A percentile compares a stretch with the other conserved stretches of the same genome.
phyloP scores from a whole-genome alignment of 129 eudicot species.

The Tagetes erecta region DNA sequence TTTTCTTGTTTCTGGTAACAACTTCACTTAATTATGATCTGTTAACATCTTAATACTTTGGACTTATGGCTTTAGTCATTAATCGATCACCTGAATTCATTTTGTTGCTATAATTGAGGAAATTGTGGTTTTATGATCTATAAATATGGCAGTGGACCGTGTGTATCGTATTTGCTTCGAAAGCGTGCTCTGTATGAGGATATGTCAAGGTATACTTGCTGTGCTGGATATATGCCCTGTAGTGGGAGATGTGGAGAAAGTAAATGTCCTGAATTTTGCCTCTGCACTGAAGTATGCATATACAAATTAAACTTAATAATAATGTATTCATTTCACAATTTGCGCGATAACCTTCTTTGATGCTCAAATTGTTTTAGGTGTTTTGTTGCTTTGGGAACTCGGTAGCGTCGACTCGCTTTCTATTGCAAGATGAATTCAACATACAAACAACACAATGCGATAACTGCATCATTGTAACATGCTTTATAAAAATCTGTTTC shows the following conservation, averaged over 20 bases:
- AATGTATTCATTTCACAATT: not conserved
- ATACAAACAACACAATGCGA: constrained; percentile 93
- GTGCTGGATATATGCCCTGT: constrained; percentile 98
- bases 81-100: not conserved
- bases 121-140: constrained; percentile 1
- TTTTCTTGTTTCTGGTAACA: constrained; percentile 41
- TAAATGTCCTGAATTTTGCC: constrained; percentile 89
- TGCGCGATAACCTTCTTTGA: not conserved
- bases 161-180: constrained; percentile 87
- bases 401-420: constrained; percentile 87
- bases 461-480: constrained; percentile 89
- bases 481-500: constrained; percentile 22
- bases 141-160: constrained; percentile 58
- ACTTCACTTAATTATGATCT: not conserved
- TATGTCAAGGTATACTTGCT: constrained; percentile 91
- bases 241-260: constrained; percentile 97
- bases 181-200: constrained; percentile 91
- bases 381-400: constrained; percentile 80
- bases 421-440: constrained; percentile 93
- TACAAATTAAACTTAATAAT: not conserved
- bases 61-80: not conserved
- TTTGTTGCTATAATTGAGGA: not conserved
- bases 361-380: constrained; percentile 47
- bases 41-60: not conserved
- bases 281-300: constrained; percentile 77